These are phyloP conservation scores for Aegilops bicornis DNA, from an alignment of 176 grass and related monocot genomes.

Conservation along the genomic window DNA sequence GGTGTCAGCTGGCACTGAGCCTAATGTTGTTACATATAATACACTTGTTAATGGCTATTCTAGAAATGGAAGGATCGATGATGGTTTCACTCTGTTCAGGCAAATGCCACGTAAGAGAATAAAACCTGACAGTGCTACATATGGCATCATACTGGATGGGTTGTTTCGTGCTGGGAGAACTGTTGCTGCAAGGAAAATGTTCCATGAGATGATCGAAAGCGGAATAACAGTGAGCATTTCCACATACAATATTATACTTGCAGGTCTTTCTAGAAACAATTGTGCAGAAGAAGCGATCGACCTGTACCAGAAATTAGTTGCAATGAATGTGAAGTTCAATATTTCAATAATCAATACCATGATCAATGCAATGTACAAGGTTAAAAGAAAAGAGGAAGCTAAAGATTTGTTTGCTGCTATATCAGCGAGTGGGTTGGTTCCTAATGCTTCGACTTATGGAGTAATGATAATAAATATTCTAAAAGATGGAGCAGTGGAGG, in stretches of 20 bases:
- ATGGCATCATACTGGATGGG: background rate
- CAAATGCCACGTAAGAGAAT: background rate
- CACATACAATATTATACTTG: background rate
- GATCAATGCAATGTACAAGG: too few species aligned
- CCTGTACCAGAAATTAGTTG: background rate
- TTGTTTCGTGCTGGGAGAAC: background rate
- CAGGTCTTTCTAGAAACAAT: background rate
- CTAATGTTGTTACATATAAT: background rate
- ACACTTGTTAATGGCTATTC: background rate
- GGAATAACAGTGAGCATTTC: background rate
- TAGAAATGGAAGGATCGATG: background rate
- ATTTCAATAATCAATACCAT: background rate
- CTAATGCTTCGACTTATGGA: background rate
- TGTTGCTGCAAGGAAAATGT: background rate
- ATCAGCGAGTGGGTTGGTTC: too few species aligned
- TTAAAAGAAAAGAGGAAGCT: too few species aligned
- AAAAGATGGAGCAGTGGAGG: background rate
- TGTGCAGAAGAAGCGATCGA: background rate
- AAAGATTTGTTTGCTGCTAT: too few species aligned
- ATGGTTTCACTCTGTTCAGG: background rate
- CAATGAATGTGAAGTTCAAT: background rate
- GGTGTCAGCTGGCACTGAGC: background rate
- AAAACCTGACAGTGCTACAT: background rate
- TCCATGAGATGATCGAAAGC: background rate
- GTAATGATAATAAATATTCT: background rate